Evolutionary conservation across 2,329 filamentous ascomycete species (phyloP).

Genomic region (Didymella pomorum): DNA sequence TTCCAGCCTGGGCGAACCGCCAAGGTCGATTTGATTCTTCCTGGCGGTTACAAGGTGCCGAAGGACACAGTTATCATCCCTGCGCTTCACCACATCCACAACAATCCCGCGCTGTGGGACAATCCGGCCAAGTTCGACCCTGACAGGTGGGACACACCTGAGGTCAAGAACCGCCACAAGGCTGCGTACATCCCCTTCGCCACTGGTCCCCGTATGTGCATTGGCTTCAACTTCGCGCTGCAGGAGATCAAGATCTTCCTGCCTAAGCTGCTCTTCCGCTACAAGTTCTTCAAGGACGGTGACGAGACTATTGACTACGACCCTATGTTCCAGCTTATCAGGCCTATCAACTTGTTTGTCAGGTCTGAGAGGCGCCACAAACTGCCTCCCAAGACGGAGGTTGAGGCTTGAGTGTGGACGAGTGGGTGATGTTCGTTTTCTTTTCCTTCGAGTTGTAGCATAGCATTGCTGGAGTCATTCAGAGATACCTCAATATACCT

Average conservation of each 20-base stretch:
- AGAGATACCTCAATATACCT: conserved; percentile 19
- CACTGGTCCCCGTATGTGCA: conserved; percentile 64
- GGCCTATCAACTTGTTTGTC: conserved; percentile 64
- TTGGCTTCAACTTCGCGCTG: conserved; percentile 71
- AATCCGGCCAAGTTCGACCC: conserved; percentile 66
- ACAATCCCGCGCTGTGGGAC: conserved; percentile 65
- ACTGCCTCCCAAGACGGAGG: conserved; percentile 53
- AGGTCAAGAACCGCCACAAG: conserved; percentile 40
- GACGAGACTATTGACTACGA: conserved; percentile 65
- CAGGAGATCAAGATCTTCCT: conserved; percentile 68
- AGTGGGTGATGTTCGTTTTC: too few species aligned
- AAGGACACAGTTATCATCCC: conserved; percentile 62
- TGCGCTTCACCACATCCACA: conserved; percentile 56
- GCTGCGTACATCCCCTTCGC: conserved; percentile 68
- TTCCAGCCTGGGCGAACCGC: conserved; percentile 65
- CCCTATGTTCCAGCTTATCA: conserved; percentile 66
- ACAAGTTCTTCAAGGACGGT: conserved; percentile 63
- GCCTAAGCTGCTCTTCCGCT: conserved; percentile 66
- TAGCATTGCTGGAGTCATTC: conserved; percentile 16
- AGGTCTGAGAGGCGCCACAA: conserved; percentile 58
- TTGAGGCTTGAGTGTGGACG: neutral
- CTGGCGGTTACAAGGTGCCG: conserved; percentile 66
- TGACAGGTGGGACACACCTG: conserved; percentile 47
- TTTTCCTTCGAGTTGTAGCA: neutral
- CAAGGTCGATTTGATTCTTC: conserved; percentile 63